A percentile compares a stretch with the other conserved stretches of the same genome.
phyloP scores from a whole-genome alignment of 75 land plant species.

The Pinus taeda region DNA sequence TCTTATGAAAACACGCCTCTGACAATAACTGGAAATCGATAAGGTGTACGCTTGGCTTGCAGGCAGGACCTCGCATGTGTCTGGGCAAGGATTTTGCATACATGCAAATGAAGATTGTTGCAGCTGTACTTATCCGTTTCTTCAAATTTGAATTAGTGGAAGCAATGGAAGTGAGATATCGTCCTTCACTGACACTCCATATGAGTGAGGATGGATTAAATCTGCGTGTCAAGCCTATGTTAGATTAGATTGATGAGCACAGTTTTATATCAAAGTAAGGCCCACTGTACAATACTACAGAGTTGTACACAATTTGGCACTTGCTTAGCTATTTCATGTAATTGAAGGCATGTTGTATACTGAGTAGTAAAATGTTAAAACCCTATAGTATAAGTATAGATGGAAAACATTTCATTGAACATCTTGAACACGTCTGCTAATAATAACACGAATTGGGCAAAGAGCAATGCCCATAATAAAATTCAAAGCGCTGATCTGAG shows the following conservation, averaged over 20 bases:
- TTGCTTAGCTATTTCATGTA: too few relatives aligned
- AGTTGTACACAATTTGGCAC: too few relatives aligned
- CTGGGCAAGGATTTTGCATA: conserved; percentile 36
- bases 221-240: neutral
- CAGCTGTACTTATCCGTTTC: conserved; percentile 16
- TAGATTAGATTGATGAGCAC: neutral
- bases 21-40: neutral
- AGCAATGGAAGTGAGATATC: conserved; percentile 16
- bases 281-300: too few relatives aligned
- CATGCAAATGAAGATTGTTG: conserved; percentile 35
- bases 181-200: conserved; percentile 29
- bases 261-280: neutral
- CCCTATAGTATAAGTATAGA: too few relatives aligned
- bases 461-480: too few relatives aligned
- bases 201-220: conserved; percentile 4
- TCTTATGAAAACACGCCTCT: neutral
- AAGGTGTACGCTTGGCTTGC: neutral
- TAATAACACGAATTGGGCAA: too few relatives aligned
- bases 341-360: too few relatives aligned
- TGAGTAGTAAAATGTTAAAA: too few relatives aligned
- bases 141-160: conserved; percentile 18
- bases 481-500: too few relatives aligned
- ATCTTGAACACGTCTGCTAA: too few relatives aligned
- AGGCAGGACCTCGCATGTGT: conserved; percentile 41
- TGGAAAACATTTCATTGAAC: too few relatives aligned